phyloP scores from a whole-genome alignment of 805 yeast genomes.

The Lachancea waltii region DNA sequence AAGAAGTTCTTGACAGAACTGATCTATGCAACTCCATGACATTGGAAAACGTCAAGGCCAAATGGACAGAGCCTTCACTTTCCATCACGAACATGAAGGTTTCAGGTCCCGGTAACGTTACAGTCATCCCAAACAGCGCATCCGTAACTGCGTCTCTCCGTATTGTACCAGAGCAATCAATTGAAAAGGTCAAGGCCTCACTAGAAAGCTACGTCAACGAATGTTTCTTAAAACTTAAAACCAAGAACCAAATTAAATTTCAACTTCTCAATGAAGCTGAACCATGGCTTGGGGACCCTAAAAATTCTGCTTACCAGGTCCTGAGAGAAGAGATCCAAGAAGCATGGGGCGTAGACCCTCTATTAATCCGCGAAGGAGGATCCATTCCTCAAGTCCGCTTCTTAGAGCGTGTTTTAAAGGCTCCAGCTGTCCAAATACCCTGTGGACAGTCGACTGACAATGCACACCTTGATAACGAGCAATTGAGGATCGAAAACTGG shows the following conservation, averaged over 20 bases:
- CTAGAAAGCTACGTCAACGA: conserved; percentile 42
- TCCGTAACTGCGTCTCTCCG: conserved; percentile 74
- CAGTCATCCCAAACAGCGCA: conserved; percentile 82
- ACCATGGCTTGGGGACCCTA: conserved; percentile 91
- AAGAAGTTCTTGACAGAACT: conserved; percentile 46
- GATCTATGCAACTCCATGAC: conserved; percentile 25
- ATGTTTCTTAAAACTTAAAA: conserved; percentile 43
- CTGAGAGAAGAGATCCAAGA: conserved; percentile 52
- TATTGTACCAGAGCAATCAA: conserved; percentile 82
- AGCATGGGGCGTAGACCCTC: conserved; percentile 78
- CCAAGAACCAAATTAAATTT: conserved; percentile 57
- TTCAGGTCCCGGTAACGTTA: conserved; percentile 84
- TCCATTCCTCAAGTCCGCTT: conserved; percentile 87
- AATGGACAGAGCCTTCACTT: conserved; percentile 87
- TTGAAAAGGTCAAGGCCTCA: conserved; percentile 47
- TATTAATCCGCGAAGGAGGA: conserved; percentile 92
- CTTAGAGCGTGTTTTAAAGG: conserved; percentile 71
- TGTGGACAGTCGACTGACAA: conserved; percentile 94
- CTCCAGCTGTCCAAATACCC: conserved; percentile 93
- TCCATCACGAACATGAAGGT: conserved; percentile 80
- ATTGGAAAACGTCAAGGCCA: conserved; percentile 55
- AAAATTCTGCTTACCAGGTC: conserved; percentile 64
- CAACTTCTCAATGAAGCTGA: conserved; percentile 79
- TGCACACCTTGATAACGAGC: conserved; percentile 87
- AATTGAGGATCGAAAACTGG: conserved; percentile 70